Evolutionary conservation across 371 early-diverging fungal genomes (phyloP).

Genomic region (Apophysomyces trapeziformis): DNA sequence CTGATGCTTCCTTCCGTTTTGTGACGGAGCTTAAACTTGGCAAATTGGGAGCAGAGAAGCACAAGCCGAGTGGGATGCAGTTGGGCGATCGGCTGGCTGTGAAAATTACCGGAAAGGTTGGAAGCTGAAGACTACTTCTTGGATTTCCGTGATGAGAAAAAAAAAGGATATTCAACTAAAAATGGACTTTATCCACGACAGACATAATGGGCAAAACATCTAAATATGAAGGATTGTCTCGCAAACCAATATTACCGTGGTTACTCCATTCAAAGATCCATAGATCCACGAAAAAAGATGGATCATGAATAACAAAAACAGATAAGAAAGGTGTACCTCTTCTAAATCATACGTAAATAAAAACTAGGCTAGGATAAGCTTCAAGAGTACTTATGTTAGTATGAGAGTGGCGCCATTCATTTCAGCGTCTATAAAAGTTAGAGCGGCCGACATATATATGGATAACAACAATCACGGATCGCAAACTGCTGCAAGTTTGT

Average conservation of each 20-base stretch:
- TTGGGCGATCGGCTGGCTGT: not conserved
- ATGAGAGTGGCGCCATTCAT: too few relatives aligned
- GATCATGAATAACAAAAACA: not conserved
- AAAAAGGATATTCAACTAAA: not conserved
- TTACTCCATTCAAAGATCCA: not conserved
- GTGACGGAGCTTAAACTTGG: not conserved
- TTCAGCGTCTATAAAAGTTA: too few relatives aligned
- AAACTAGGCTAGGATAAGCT: too few relatives aligned
- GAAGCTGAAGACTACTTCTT: conserved; percentile 8
- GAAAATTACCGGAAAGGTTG: conserved; percentile 4
- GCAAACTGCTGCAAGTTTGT: not conserved
- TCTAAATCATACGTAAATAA: too few relatives aligned
- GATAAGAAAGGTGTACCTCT: too few relatives aligned
- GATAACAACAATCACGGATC: not conserved
- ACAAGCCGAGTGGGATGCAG: not conserved
- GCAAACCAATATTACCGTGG: not conserved
- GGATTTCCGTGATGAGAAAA: not conserved
- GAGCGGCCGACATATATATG: too few relatives aligned
- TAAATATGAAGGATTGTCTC: conserved; percentile 1
- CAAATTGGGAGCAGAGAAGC: not conserved
- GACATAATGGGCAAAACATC: not conserved
- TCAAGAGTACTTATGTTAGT: too few relatives aligned
- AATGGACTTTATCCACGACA: conserved; percentile 5
- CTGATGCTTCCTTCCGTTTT: not conserved
- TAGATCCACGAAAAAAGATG: not conserved